Evolutionary conservation across 2,329 filamentous ascomycete genomes (phyloP).

Genomic region (Aureobasidium vineae): DNA sequence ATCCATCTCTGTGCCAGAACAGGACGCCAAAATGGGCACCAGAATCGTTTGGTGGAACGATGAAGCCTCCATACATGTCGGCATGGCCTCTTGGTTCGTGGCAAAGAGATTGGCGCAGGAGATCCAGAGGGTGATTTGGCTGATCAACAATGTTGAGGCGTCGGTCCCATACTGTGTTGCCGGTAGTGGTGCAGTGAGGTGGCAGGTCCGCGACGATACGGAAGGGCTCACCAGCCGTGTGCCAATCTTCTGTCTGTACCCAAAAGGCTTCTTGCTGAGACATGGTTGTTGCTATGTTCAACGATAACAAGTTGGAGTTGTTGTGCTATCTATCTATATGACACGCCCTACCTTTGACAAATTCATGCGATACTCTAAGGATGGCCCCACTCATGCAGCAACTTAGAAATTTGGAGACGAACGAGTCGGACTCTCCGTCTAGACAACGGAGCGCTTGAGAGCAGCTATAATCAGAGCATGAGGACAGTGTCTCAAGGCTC

Average conservation of each 20-base stretch:
- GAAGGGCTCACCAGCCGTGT: conserved; percentile 52
- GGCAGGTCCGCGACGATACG: conserved; percentile 42
- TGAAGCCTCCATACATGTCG: conserved; percentile 54
- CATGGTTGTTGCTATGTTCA: neutral
- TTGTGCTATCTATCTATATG: neutral
- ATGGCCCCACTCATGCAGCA: neutral
- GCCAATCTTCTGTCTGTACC: conserved; percentile 33
- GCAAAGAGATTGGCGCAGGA: conserved; percentile 45
- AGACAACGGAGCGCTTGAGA: neutral
- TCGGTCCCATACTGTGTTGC: conserved; percentile 42
- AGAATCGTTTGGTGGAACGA: conserved; percentile 45
- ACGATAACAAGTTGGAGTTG: neutral
- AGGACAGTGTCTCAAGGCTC: too few relatives aligned
- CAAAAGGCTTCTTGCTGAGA: conserved; percentile 10
- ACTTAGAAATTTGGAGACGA: neutral
- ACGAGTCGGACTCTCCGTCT: neutral
- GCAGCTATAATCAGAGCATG: too few relatives aligned
- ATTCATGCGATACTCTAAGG: neutral
- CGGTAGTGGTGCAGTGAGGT: conserved; percentile 44
- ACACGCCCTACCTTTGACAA: neutral
- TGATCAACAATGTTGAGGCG: conserved; percentile 40
- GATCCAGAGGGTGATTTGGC: conserved; percentile 29
- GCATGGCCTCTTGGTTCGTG: conserved; percentile 52
- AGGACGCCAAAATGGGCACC: conserved; percentile 51
- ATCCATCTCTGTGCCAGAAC: conserved; percentile 51